Percentiles rank a stretch among this genome's conserved stretches.
phyloP scores from a whole-genome alignment of 1,284 basidiomycete species.

The Irpex sp. region DNA sequence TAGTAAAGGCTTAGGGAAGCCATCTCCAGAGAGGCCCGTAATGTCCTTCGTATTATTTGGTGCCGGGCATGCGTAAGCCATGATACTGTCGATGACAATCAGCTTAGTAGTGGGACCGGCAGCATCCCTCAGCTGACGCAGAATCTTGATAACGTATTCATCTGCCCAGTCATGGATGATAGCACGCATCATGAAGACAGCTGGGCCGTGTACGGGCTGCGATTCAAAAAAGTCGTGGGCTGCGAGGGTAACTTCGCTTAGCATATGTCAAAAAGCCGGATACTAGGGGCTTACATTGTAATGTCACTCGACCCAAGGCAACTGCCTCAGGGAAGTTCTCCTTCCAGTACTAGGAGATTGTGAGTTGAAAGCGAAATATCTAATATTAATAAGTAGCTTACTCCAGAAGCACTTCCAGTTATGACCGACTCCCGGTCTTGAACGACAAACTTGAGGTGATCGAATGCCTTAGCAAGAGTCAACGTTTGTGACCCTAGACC shows the following conservation, averaged over 20 bases:
- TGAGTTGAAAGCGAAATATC: no score
- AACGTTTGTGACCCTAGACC: conserved; percentile 21
- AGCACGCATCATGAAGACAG: conserved; percentile 23
- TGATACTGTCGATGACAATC: conserved; percentile 11
- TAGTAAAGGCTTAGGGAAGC: conserved; percentile 6
- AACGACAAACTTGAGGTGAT: conserved; percentile 21
- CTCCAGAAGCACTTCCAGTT: conserved; percentile 9
- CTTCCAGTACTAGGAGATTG: conserved; percentile 7
- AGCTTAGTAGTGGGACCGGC: conserved; percentile 14
- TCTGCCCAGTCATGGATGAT: conserved; percentile 29
- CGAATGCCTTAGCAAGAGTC: conserved; percentile 16
- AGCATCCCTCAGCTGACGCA: conserved; percentile 20
- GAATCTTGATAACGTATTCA: conserved; percentile 17
- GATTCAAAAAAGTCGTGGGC: conserved; percentile 28
- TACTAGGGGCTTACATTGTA: conserved; percentile 10
- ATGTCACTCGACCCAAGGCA: conserved; percentile 6
- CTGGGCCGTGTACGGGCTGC: conserved; percentile 24
- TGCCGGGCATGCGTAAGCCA: conserved; percentile 7
- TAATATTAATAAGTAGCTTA: conserved; percentile 3
- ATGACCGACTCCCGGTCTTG: conserved; percentile 28
- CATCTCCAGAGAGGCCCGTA: neutral
- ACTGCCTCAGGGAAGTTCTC: conserved; percentile 5
- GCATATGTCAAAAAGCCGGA: neutral
- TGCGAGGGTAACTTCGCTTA: neutral
- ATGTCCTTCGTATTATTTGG: neutral